A percentile compares a stretch with the other conserved stretches of the same genome.
These are phyloP conservation scores for Talaromyces sp. DNA, from an alignment of 2,329 filamentous ascomycete species.

Conservation along the genomic window DNA sequence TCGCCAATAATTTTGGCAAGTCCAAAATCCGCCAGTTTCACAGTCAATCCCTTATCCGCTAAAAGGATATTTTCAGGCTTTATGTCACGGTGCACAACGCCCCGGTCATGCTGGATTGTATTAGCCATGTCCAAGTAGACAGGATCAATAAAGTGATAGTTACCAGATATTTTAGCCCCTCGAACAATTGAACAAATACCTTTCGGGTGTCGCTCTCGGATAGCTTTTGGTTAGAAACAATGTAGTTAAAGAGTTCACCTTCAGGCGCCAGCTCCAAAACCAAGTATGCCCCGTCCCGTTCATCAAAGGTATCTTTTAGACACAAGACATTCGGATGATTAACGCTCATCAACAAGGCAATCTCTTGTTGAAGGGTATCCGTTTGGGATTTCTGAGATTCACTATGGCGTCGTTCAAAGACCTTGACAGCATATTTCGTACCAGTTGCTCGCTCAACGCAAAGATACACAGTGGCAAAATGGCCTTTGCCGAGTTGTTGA, in stretches of 20 bases:
- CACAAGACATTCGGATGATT: constrained; percentile 91
- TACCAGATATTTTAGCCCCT: constrained; percentile 93
- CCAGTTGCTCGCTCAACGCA: constrained; percentile 84
- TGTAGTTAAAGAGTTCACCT: constrained; percentile 93
- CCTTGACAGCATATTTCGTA: constrained; percentile 83
- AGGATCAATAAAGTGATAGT: constrained; percentile 26
- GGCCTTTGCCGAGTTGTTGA: constrained; percentile 85
- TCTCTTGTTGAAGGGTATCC: constrained; percentile 88
- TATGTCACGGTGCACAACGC: constrained; percentile 96
- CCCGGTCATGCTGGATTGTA: constrained; percentile 74
- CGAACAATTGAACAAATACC: constrained; percentile 85
- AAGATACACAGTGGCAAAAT: constrained; percentile 90
- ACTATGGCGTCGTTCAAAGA: constrained; percentile 82
- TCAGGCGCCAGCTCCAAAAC: constrained; percentile 86
- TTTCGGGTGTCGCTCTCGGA: constrained; percentile 78
- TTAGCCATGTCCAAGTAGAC: constrained; percentile 11
- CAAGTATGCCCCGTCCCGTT: constrained; percentile 83
- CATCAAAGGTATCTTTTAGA: constrained; percentile 91
- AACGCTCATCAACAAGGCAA: constrained; percentile 94
- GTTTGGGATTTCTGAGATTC: constrained; percentile 77
- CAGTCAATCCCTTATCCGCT: constrained; percentile 74
- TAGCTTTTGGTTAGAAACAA: constrained; percentile 85
- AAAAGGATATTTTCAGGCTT: constrained; percentile 96
- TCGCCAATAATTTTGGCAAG: constrained; percentile 98
- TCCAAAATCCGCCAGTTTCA: constrained; percentile 95